Conservation (phyloP, 1,284 basidiomycete genomes). For the Termitomyces sp. region DNA sequence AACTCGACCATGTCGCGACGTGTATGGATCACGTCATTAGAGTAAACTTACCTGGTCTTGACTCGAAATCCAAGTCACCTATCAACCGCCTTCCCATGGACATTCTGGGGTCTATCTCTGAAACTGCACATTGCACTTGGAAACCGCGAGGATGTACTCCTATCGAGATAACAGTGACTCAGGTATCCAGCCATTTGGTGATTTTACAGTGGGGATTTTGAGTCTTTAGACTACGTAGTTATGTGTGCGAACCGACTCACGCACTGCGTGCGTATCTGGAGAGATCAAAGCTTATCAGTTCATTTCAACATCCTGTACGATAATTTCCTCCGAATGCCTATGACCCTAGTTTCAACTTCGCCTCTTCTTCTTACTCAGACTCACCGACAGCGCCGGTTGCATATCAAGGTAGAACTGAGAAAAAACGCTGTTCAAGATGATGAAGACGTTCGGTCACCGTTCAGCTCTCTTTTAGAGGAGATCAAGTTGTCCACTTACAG, state of each 20-base stretch:
- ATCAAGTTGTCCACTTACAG: not conserved
- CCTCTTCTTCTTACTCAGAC: not conserved
- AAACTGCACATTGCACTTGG: not conserved
- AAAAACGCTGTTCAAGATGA: not conserved
- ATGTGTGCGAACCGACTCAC: not conserved
- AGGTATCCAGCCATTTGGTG: not conserved
- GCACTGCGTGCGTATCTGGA: not conserved
- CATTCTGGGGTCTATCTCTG: not conserved
- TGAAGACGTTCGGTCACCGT: not conserved
- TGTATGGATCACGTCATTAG: not conserved
- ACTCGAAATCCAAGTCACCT: not conserved
- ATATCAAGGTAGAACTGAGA: not conserved
- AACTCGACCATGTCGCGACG: not conserved
- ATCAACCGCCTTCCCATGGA: not conserved
- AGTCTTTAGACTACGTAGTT: not conserved
- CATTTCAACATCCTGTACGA: not conserved
- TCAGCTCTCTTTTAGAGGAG: not conserved
- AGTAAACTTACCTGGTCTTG: not conserved
- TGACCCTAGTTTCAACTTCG: not conserved
- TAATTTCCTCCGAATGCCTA: not conserved
- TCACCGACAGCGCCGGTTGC: not conserved
- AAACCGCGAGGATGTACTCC: not conserved
- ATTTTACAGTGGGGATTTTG: not conserved
- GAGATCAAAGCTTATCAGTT: not conserved
- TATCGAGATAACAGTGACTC: not conserved